Conservation (phyloP, 1,284 basidiomycete species). For the Ceratobasidium sp. region DNA sequence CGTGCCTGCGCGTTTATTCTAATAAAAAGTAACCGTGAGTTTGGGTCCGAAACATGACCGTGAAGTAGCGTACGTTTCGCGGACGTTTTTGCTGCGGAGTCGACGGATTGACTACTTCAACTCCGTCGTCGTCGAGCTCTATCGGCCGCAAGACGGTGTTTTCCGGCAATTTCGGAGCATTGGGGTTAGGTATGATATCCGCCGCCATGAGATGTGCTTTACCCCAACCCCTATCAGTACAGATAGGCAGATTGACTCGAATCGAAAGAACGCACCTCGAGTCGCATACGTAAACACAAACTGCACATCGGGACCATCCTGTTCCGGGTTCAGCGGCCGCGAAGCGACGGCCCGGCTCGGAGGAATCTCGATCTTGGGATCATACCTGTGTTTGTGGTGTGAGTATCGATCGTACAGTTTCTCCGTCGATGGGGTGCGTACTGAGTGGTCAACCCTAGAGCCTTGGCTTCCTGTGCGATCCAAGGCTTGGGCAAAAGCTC, state of each 20-base stretch:
- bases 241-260: background rate
- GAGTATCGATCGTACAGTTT: background rate
- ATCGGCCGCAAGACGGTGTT: background rate
- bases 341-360: constrained; percentile 23
- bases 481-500: background rate
- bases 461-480: constrained; percentile 26
- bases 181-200: constrained; percentile 25
- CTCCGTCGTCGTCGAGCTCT: constrained; percentile 3
- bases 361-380: constrained; percentile 24
- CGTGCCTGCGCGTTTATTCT: constrained; percentile 25
- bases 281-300: constrained; percentile 38
- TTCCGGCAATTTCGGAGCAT: background rate
- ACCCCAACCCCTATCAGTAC: background rate
- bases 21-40: background rate
- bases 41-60: background rate
- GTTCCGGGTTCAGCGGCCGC: constrained; percentile 21
- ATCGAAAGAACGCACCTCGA: constrained; percentile 8
- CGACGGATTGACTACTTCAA: background rate
- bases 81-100: background rate
- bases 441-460: constrained; percentile 20
- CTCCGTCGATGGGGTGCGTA: background rate
- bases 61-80: background rate
- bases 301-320: constrained; percentile 28
- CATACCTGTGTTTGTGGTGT: background rate
- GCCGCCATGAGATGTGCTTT: constrained; percentile 34